Conservation (phyloP, 164 flowering plant genomes). For the Piper betle region DNA sequence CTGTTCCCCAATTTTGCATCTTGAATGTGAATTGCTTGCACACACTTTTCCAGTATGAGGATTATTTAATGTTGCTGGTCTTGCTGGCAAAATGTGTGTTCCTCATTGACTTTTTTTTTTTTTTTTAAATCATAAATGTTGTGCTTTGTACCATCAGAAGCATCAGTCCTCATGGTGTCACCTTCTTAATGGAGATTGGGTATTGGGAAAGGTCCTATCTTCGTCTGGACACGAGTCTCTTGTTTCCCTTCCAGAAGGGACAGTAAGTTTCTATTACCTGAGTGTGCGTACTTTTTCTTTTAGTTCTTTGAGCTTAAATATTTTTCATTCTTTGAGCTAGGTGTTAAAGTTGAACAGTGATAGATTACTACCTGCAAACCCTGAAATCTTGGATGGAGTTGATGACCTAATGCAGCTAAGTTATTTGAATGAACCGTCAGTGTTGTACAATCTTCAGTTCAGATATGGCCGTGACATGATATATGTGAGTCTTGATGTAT, state of each 20-base stretch:
- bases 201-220: conserved; percentile 56
- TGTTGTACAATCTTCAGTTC: conserved; percentile 78
- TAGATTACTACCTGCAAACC: conserved; percentile 69
- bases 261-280: conserved; percentile 32
- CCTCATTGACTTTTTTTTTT: conserved; percentile 1
- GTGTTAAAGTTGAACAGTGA: conserved; percentile 58
- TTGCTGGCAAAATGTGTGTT: background rate
- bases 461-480: conserved; percentile 82
- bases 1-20: too few relatives aligned
- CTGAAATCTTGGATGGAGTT: conserved; percentile 97
- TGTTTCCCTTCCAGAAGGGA: conserved; percentile 62
- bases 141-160: conserved; percentile 57
- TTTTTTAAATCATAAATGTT: conserved; percentile 16
- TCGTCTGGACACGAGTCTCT: conserved; percentile 52
- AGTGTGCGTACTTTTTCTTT: background rate
- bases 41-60: background rate
- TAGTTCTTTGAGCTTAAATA: background rate
- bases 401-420: conserved; percentile 99
- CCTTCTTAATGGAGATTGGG: conserved; percentile 85
- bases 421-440: conserved; percentile 94
- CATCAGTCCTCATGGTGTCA: conserved; percentile 66
- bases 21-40: too few relatives aligned
- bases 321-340: conserved; percentile 22
- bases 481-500: conserved; percentile 49
- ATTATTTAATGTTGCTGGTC: background rate